These are phyloP conservation scores for Dactylella cylindrospora DNA, from an alignment of 2,329 filamentous ascomycete species.

Conservation along the genomic window DNA sequence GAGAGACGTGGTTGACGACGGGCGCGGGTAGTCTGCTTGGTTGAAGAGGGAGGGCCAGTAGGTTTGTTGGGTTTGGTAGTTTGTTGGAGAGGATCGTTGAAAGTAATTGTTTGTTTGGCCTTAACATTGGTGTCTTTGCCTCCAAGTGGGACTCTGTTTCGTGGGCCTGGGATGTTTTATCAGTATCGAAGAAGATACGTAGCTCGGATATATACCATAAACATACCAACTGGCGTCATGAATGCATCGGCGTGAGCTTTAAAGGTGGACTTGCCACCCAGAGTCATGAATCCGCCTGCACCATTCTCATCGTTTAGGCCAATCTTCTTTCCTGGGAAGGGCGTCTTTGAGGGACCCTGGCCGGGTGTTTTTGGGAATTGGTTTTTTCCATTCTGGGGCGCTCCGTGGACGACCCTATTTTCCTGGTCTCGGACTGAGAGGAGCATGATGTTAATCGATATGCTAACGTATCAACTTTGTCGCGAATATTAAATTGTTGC, in stretches of 20 bases:
- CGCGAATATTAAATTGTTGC: too few species aligned
- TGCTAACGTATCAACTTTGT: too few species aligned
- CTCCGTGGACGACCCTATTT: conserved; percentile 67
- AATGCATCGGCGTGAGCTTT: conserved; percentile 65
- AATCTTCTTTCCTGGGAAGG: conserved; percentile 62
- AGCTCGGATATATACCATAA: background rate
- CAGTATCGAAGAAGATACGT: background rate
- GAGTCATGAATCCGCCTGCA: conserved; percentile 62
- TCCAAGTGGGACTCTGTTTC: conserved; percentile 77
- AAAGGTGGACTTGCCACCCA: conserved; percentile 55
- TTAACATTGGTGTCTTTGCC: conserved; percentile 98
- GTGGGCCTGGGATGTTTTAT: conserved; percentile 58
- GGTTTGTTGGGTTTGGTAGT: conserved; percentile 64
- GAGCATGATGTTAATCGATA: conserved; percentile 61
- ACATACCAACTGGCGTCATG: conserved; percentile 76
- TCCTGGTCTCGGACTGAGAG: conserved; percentile 78
- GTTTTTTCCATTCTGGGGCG: conserved; percentile 49
- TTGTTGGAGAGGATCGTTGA: conserved; percentile 62
- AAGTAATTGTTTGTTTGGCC: conserved; percentile 55
- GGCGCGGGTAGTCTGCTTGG: conserved; percentile 59
- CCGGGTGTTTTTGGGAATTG: conserved; percentile 76
- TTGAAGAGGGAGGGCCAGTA: conserved; percentile 63
- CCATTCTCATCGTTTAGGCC: conserved; percentile 83
- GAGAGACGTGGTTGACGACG: conserved; percentile 54
- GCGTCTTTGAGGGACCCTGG: conserved; percentile 75